Conservation (phyloP, 108 stramenopile species). For the Conticribra guillardii region DNA sequence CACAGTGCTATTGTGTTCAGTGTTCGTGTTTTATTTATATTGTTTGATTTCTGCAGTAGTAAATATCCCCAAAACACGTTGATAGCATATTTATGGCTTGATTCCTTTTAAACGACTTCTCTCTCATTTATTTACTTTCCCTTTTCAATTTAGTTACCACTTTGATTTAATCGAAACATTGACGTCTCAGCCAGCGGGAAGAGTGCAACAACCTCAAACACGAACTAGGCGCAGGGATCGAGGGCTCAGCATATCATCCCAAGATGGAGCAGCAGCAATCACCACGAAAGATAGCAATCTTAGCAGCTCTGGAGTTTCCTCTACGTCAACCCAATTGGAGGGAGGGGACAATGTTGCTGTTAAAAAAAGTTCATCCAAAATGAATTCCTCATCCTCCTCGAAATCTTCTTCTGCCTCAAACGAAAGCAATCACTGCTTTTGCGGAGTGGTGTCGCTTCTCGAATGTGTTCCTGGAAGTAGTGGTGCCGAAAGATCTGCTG, state of each 20-base stretch:
- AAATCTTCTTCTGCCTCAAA: not conserved
- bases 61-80: no score
- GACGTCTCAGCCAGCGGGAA: conserved; percentile 17
- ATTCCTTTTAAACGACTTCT: no score
- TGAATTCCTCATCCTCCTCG: not conserved
- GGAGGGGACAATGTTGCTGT: not conserved
- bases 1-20: not conserved
- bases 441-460: conserved; percentile 70
- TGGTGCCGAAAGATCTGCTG: not conserved
- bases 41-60: no score
- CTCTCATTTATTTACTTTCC: not conserved
- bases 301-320: not conserved
- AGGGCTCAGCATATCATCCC: conserved; percentile 35
- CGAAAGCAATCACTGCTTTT: conserved; percentile 26
- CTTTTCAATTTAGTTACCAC: conserved; percentile 57
- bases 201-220: conserved; percentile 5
- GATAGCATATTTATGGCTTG: no score
- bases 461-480: conserved; percentile 59
- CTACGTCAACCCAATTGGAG: not conserved
- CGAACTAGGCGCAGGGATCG: conserved; percentile 18
- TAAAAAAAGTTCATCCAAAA: not conserved
- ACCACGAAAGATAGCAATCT: not conserved
- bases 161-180: conserved; percentile 76
- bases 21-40: no score
- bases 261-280: conserved; percentile 7